Conservation (phyloP, 345 rosid genomes). For the Carallia pectinifolia region DNA sequence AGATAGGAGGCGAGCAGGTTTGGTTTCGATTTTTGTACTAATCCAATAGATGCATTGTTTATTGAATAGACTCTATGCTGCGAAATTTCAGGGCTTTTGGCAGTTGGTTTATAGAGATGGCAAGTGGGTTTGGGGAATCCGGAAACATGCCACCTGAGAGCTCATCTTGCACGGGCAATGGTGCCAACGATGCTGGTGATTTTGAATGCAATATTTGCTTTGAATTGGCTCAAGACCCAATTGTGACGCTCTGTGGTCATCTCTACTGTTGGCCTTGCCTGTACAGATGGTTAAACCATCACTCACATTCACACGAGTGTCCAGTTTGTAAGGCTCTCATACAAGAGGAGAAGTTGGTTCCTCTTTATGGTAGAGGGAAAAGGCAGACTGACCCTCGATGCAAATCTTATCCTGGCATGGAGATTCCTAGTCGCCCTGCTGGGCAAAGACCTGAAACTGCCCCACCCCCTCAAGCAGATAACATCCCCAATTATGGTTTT, state of each 20-base stretch:
- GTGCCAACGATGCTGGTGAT: constrained; percentile 58
- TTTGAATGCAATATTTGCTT: constrained; percentile 97
- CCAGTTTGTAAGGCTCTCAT: constrained; percentile 92
- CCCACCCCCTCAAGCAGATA: constrained; percentile 44
- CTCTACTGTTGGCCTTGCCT: constrained; percentile 95
- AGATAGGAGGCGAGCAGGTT: background rate
- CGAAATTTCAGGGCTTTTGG: background rate
- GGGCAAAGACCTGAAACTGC: constrained; percentile 86
- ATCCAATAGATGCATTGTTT: no score
- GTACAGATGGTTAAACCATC: constrained; percentile 80
- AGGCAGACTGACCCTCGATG: constrained; percentile 67
- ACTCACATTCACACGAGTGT: constrained; percentile 83
- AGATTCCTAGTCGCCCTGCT: constrained; percentile 62
- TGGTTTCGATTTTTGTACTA: background rate
- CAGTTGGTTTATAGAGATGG: constrained; percentile 34
- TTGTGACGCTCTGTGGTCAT: constrained; percentile 86
- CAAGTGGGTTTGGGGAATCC: constrained; percentile 51
- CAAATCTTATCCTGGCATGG: constrained; percentile 62
- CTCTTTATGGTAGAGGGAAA: constrained; percentile 95
- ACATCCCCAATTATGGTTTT: constrained; percentile 51
- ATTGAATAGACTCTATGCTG: background rate
- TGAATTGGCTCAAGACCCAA: constrained; percentile 85
- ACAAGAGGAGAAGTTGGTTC: constrained; percentile 85
- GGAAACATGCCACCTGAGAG: constrained; percentile 34
- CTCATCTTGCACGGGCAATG: constrained; percentile 35